A percentile compares a stretch with the other conserved stretches of the same genome.
Conservation (phyloP, 176 grass and related monocot genomes). For the Triticum monococcum region DNA sequence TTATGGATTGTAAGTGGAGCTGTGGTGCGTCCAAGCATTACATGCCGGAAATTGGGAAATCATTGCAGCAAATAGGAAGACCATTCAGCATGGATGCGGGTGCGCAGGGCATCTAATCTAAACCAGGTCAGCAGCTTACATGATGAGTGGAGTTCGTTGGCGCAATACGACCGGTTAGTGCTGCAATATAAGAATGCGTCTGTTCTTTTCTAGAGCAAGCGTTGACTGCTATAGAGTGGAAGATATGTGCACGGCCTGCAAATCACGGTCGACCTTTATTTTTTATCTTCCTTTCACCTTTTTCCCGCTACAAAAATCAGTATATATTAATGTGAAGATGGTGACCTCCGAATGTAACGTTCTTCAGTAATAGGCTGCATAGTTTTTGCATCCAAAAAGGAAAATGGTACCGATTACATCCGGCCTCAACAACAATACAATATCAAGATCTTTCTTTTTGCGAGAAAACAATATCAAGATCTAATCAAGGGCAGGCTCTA, state of each 20-base stretch:
- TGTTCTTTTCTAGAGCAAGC: neutral
- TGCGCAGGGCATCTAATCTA: neutral
- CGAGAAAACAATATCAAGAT: no score
- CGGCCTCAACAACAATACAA: no score
- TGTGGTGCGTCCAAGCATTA: constrained; percentile 19
- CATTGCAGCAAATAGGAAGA: neutral
- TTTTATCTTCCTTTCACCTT: no score
- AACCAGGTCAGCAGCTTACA: constrained; percentile 16
- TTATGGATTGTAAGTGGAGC: neutral
- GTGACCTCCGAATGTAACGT: no score
- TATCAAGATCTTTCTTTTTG: no score
- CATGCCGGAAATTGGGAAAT: neutral
- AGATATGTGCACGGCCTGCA: neutral
- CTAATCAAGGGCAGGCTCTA: no score
- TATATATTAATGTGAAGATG: no score
- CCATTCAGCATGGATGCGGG: neutral
- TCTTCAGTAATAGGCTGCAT: no score
- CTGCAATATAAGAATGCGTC: neutral
- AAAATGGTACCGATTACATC: no score
- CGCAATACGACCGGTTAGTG: neutral
- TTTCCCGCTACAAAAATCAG: no score
- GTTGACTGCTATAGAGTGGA: neutral
- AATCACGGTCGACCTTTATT: no score
- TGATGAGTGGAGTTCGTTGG: neutral
- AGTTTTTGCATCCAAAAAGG: no score